Evolutionary conservation across 345 rosid genomes (phyloP), one percentile per base, ranked within the genome.

Genomic region (Citrus sp.): DNA sequence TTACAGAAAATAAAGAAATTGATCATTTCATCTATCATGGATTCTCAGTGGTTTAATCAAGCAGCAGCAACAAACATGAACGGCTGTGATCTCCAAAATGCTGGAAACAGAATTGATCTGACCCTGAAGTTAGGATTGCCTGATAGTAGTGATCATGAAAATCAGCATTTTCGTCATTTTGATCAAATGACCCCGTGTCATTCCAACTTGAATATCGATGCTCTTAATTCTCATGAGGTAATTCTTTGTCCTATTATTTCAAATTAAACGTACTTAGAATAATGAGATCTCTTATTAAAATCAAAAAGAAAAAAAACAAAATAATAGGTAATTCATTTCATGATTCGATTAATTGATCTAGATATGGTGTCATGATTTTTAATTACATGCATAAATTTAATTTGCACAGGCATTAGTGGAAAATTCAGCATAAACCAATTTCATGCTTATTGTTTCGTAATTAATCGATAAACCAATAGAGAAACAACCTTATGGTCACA

Each of bases 111-210:
- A 12, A 7, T 73, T 34, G 76, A 34, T 12, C 51, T 73, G 30
- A 59, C 34, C 32, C 66, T 73, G n/a, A 73, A 73, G 38, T 58
- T 58, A 73, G 76, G 55, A 54, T 73, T 73, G 7, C 66, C 76
- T 12, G 24, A 59, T 58, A 6, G 32, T 10, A 24, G 6, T 56
- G 64, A 56, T 30, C 37, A 58, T 34, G 3, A 56, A 34, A 35
- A 34, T 27, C 42, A 9, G 22, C 24, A 13, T 7, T 2, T 32
- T 34, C 13, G 35, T 55, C 49, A 32, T 56, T n/a, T 22, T 32
- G 32, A 24, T 16, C 73, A 49, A 70, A 70, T 46, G 22, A 46
- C 19, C 18, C 27, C 21, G 2, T 18, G 16, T 63, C 67, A 63
- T 30, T 22, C 38, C 67, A 30, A 16, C 67, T 32, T 34, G 35